Evolutionary conservation across 2,329 filamentous ascomycete species (phyloP).

Genomic region (Sclerotinia glacialis): DNA sequence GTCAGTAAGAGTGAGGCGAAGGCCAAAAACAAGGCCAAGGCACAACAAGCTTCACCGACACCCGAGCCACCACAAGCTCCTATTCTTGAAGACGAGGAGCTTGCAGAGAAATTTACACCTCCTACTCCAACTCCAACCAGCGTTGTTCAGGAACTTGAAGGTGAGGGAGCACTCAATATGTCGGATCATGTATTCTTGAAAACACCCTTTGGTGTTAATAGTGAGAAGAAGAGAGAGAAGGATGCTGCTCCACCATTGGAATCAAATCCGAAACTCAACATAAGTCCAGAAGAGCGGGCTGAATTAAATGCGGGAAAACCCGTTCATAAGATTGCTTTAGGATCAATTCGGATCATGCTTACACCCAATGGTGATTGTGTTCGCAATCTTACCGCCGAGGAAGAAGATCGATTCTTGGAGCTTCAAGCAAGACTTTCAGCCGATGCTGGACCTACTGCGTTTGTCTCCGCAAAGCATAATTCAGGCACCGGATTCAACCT

Average conservation of each 20-base stretch:
- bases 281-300: constrained; percentile 54
- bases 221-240: constrained; percentile 20
- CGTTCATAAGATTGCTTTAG: constrained; percentile 62
- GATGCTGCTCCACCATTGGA: constrained; percentile 27
- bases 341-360: constrained; percentile 62
- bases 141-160: constrained; percentile 44
- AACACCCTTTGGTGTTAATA: constrained; percentile 28
- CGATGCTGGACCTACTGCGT: constrained; percentile 53
- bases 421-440: constrained; percentile 61
- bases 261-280: constrained; percentile 44
- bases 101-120: constrained; percentile 31
- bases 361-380: constrained; percentile 75
- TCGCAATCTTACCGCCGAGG: constrained; percentile 64
- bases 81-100: constrained; percentile 36
- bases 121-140: constrained; percentile 37
- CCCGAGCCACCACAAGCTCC: constrained; percentile 28
- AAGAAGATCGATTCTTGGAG: constrained; percentile 68
- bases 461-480: constrained; percentile 55
- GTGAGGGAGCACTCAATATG: constrained; percentile 42
- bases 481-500: constrained; percentile 57
- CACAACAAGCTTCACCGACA: constrained; percentile 29
- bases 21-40: constrained; percentile 31
- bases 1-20: constrained; percentile 28
- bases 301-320: constrained; percentile 55
- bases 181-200: constrained; percentile 42